Base-by-base conservation (phyloP, 1,284 basidiomycete genomes). In the Boletus chippewaensis region DNA sequence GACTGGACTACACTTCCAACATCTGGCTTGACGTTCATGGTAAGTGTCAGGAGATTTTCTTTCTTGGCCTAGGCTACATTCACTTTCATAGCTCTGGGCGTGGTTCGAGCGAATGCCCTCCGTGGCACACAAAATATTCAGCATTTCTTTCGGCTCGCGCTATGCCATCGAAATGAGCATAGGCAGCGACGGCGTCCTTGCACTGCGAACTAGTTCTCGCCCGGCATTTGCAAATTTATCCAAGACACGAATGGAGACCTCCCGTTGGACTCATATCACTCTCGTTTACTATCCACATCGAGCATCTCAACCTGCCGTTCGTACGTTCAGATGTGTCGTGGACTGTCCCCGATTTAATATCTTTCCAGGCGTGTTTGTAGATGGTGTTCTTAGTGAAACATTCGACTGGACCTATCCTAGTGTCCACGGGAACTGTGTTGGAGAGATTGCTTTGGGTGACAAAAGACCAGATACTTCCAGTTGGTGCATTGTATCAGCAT, bases 401-500 rank as follows among this genome's bases (percentile, higher is more conserved):
- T 51, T 84, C 8, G 77, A 81, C 50, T 79, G 78, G 75, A 59
- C 63, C 13, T 87, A 87, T 65, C 83, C 85, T 0, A 77, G 72
- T 48, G 55, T 54, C 4, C 53, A 65, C 8, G 62, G 55, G 5
- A 60, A 61, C 9, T 54, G 68, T 1, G 53, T 62, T 2, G 70
- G 72, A 2, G 65, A 66, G 31, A 81, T 84, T 56, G 61, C 68
- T 2, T 65, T 88, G 26, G 86, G 86, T 10, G 78, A 83, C 47
- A 63, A 65, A 38, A 64, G 69, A 24, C 60, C 64, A 1, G 60
- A 66, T 26, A 70, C 64, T 12, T 74, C 81, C 68, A 81, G 77
- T 52, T 90, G 85, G 86, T 86, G 80, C 56, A 62, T 88, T 28
- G 81, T 82, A 1, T 86, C 85, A 1, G 74, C 80, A 2, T 79